Base-by-base conservation (phyloP, 2,329 filamentous ascomycete genomes). In the Chaetomium strumarium region DNA sequence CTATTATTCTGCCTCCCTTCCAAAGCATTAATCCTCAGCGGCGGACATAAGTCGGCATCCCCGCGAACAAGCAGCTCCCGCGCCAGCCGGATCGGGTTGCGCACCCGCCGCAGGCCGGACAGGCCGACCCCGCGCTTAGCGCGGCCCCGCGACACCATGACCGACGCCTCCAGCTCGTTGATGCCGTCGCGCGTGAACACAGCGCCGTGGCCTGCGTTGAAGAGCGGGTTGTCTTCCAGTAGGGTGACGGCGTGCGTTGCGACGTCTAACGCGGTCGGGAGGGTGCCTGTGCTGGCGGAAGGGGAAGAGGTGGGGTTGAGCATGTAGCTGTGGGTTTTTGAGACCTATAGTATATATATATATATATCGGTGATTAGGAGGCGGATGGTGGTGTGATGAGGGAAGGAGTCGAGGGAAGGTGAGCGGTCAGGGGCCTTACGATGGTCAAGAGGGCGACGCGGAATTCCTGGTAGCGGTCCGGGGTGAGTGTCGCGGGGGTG, bases 141-240 rank as follows among this genome's bases (percentile, higher is more conserved):
- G 52, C 75, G 74, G 0, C 85, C 86, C 29, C 77, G 76, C 2
- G 85, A 87, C 0, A 95, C 86, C 90, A 95, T 95, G 47, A 95
- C 80, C 9, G 83, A 88, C 1, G 88, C 88, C 70, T 96, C 90
- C 56, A 95, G 83, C 71, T 96, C 88, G 66, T 91, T 90, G 57
- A 84, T 79, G 16, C 90, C 91, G 59, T 86, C 84, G 46, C 84
- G 81, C 0, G 89, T 95, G 68, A 95, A 96, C 17, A 95, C 90
- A 46, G 90, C 88, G 49, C 91, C 91, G 62, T 83, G 84, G 8
- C 84, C 90, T 52, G 84, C 83, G 71, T 96, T 96, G 77, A 93
- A 95, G 5, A 95, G 79, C 2, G 85, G 78, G 63, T 90, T 81
- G 64, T 95, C 76, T 70, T 96, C 90, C 14, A 96, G 79, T 24